Base-by-base conservation (phyloP, 306 rosid genomes). In the Oxytropis ochrocephala region DNA sequence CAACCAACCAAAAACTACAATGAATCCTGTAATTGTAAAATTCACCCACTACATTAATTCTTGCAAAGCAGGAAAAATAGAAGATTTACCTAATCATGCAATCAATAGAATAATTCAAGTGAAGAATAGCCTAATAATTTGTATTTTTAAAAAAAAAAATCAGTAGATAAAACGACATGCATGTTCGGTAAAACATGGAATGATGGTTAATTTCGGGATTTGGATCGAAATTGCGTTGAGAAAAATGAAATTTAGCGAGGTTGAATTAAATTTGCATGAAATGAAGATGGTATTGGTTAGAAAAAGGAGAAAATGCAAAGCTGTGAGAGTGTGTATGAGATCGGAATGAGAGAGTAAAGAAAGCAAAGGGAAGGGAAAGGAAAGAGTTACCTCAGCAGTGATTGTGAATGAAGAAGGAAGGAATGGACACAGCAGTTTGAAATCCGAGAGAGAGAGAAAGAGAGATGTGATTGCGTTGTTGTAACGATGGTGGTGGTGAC, bases 401-500 rank as follows among this genome's bases (percentile, higher is more conserved):
- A 42, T 8, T 35, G 76, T 33, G 61, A 42, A 11, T 35, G 14
- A 12, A 41, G 35, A 39, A 36, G 8, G 24, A 33, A 58, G 64
- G 49, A 61, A 68, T 60, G 27, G 60, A 62, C 66, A 72, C 49
- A 64, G 63, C 11, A 13, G 24, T 33, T 69, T 53, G 75, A 50
- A 70, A 77, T 54, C 17, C 18, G 67, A 51, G 29, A 24, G 29
- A 16, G 11, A 2, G 61, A 49, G 33, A 1, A 21, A 2, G 33
- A 48, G 73, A 43, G 52, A 80, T 8, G 67, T 69, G 50, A 57
- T 11, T 69, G 77, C 77, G 67, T 64, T 30, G 59, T 7, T 5
- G 8, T 6, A 6, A 64, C 3, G 32, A 6, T 29, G 61, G 6
- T 14, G 70, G 14, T 77, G 78, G 56, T 77, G 76, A 6, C 30